A percentile compares a stretch with the other conserved stretches of the same genome.
phyloP scores from a whole-genome alignment of 2,329 filamentous ascomycete species.

The Epichloe gansuensis region DNA sequence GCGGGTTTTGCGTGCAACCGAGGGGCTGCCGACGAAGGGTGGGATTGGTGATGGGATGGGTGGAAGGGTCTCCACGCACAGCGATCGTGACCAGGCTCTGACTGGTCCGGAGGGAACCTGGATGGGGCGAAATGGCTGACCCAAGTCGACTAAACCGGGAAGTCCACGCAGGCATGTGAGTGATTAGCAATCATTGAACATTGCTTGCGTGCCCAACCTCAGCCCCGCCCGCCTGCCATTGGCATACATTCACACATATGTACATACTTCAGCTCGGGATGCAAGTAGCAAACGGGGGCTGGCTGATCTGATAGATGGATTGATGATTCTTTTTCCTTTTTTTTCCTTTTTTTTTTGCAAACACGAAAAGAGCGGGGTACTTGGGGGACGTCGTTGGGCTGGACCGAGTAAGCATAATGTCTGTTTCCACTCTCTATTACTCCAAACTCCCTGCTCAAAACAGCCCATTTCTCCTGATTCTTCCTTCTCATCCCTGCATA shows the following conservation, averaged over 20 bases:
- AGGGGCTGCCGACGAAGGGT: neutral
- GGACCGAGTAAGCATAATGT: too few species aligned
- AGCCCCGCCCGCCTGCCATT: neutral
- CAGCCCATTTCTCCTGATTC: constrained; percentile 10
- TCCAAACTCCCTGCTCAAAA: neutral
- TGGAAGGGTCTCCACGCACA: constrained; percentile 1
- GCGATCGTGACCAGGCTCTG: neutral
- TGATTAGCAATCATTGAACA: too few species aligned
- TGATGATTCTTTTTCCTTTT: too few species aligned
- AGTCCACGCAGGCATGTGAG: neutral
- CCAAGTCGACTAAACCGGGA: neutral
- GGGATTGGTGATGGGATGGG: neutral
- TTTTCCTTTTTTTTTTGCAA: too few species aligned
- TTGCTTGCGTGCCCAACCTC: too few species aligned
- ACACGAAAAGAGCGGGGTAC: too few species aligned
- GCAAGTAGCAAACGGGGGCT: too few species aligned
- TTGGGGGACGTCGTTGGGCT: too few species aligned
- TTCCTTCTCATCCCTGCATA: neutral
- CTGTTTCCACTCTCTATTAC: neutral
- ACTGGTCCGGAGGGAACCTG: too few species aligned
- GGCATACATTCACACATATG: neutral
- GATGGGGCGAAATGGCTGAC: neutral
- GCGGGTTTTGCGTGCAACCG: constrained; percentile 6
- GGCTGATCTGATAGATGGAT: too few species aligned
- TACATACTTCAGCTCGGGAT: neutral